phyloP scores from a whole-genome alignment of 805 yeast genomes.

The Grigorovia humatica region DNA sequence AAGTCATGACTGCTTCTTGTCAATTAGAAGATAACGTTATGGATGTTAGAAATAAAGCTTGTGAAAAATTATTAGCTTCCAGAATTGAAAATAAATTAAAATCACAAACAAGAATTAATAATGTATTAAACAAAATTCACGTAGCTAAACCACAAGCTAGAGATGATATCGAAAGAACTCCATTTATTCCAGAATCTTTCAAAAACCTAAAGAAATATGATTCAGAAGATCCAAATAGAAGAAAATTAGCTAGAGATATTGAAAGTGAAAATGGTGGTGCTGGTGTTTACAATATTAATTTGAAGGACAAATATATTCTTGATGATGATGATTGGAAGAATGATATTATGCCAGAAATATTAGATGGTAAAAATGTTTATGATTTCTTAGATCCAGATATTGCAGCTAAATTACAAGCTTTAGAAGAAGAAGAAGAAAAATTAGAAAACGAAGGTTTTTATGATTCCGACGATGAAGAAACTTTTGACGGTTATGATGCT shows the following conservation, averaged over 20 bases:
- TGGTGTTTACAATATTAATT: slow-evolving; percentile 90
- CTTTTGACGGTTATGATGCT: slow-evolving; percentile 60
- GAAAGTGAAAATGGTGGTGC: slow-evolving; percentile 98
- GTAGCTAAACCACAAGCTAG: slow-evolving; percentile 84
- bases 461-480: slow-evolving; percentile 67
- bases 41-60: slow-evolving; percentile 93
- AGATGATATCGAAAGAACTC: slow-evolving; percentile 73
- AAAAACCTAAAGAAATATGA: slow-evolving; percentile 56
- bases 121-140: slow-evolving; percentile 89
- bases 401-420: slow-evolving; percentile 81
- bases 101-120: slow-evolving; percentile 80
- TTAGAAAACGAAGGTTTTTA: slow-evolving; percentile 92
- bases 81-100: slow-evolving; percentile 95
- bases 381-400: slow-evolving; percentile 97
- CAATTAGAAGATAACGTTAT: slow-evolving; percentile 88
- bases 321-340: slow-evolving; percentile 98
- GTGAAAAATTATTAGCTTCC: slow-evolving; percentile 90
- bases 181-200: slow-evolving; percentile 74
- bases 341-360: slow-evolving; percentile 92
- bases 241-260: slow-evolving; percentile 72
- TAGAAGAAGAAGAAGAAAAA: slow-evolving; percentile 95
- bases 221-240: slow-evolving; percentile 69
- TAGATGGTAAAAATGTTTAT: slow-evolving; percentile 93
- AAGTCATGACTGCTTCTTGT: slow-evolving; percentile 88
- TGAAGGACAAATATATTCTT: slow-evolving; percentile 82